Evolutionary conservation across 352 stramenopile species (phyloP).

Genomic region (Phytophthora niederhauseri): DNA sequence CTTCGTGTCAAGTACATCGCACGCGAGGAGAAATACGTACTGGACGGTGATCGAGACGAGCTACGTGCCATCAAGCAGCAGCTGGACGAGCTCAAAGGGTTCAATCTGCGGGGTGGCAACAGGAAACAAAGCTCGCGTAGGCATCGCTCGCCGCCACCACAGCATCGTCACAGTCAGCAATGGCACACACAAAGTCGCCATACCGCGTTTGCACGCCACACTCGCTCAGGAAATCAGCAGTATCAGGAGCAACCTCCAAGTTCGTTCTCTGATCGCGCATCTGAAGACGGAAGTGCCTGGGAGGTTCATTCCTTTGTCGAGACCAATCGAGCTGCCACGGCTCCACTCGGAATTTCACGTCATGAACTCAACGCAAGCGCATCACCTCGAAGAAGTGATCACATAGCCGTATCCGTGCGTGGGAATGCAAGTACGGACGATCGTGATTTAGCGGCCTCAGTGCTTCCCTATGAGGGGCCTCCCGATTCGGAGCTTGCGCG

Average conservation of each 20-base stretch:
- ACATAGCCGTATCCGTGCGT: background rate
- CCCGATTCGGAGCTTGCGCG: conserved; percentile 44
- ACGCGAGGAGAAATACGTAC: conserved; percentile 77
- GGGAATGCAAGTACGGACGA: conserved; percentile 1
- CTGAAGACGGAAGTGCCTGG: conserved; percentile 16
- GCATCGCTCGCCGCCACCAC: conserved; percentile 18
- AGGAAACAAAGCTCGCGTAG: conserved; percentile 7
- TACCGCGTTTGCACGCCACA: conserved; percentile 6
- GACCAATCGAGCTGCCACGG: conserved; percentile 6
- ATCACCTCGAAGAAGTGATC: conserved; percentile 3
- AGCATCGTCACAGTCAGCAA: conserved; percentile 4
- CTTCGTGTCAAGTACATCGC: conserved; percentile 82
- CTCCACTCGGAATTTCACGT: background rate
- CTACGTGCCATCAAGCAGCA: conserved; percentile 84
- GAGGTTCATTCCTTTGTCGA: conserved; percentile 16
- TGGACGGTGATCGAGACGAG: conserved; percentile 82
- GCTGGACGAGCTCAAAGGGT: conserved; percentile 68
- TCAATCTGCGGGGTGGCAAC: conserved; percentile 33
- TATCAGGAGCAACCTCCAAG: background rate
- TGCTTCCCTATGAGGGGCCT: conserved; percentile 1
- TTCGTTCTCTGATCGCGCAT: conserved; percentile 19
- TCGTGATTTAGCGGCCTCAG: background rate
- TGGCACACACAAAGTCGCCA: conserved; percentile 26
- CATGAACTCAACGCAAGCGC: conserved; percentile 4
- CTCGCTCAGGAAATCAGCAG: conserved; percentile 10